Base-by-base conservation (phyloP, 73 alveolate genomes). In the Symbiodinium pilosum region DNA sequence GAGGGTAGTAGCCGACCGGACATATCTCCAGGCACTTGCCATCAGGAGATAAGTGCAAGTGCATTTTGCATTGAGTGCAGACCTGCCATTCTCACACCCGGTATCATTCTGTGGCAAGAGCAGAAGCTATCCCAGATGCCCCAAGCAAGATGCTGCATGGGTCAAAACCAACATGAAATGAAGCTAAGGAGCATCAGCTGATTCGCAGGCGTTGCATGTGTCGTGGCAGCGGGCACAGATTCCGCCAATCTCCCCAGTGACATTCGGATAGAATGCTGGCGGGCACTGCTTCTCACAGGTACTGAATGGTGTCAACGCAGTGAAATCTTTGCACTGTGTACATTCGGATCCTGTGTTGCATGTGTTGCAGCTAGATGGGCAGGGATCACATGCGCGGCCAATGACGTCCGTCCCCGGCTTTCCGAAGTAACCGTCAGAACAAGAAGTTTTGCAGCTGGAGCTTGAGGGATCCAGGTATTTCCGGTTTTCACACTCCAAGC, bases 341-440 rank as follows among this genome's bases (percentile, higher is more conserved):
- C 85, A 73, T 34, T 73, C 85, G 9, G 85, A 73, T 34, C 30
- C 85, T n/a, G 85, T 34, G 85, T 73, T 26, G 85, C 85, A 73
- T 24, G 24, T 73, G 1, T 73, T 73, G 85, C 85, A 73, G 24
- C 44, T 73, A 43, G 85, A 73, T 34, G 85, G 44, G 44, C 85
- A 73, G 44, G 44, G 41, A 3, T 73, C 85, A 34, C 85, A 73
- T 9, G 43, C 16, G 43, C 85, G 85, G 85, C 85, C 85, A 12
- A 73, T 73, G 85, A 73, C 85, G n/a, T 73, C 43, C 41, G 41
- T 36, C 28, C 85, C 85, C 18, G 12, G 44, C 41, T 73, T 73
- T 34, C 44, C 85, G 30, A 73, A 73, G 85, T n/a, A 73, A 36
- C 85, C 85, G 34, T 30, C 85, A 11, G 85, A 30, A 30, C 85